Percentiles rank a stretch among this genome's conserved stretches.
Conservation (phyloP, 179 eudicot species). For the Beta lomatogona region DNA sequence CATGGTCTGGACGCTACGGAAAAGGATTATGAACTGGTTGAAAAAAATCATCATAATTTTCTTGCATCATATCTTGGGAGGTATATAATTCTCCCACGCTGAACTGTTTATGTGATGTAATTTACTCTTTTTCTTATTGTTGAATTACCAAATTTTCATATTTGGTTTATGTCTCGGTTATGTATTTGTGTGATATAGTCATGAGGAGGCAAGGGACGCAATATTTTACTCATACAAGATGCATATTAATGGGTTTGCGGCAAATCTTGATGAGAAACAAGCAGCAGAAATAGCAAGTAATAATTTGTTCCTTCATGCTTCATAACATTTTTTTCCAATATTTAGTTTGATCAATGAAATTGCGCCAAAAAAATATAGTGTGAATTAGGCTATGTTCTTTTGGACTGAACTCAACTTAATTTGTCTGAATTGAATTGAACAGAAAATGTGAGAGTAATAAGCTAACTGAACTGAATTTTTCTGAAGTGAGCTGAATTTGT, state of each 20-base stretch:
- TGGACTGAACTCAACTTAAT: no score
- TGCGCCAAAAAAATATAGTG: no score
- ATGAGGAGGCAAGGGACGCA: constrained; percentile 59
- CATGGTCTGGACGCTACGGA: constrained; percentile 42
- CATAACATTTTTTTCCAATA: no score
- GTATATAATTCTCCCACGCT: constrained; percentile 17
- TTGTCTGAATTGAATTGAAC: no score
- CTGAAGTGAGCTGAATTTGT: no score
- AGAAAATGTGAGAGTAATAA: no score
- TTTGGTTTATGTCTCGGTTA: neutral
- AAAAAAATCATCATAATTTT: constrained; percentile 44
- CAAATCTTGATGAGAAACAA: constrained; percentile 65
- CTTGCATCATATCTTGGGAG: constrained; percentile 63
- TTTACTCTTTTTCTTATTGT: neutral
- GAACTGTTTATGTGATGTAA: no score
- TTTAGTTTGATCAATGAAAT: no score
- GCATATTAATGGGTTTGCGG: constrained; percentile 88
- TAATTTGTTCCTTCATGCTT: neutral
- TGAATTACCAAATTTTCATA: neutral
- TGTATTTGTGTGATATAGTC: constrained; percentile 6
- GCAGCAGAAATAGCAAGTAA: constrained; percentile 69
- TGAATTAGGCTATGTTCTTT: no score
- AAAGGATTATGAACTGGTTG: constrained; percentile 33
- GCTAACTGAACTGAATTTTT: no score
- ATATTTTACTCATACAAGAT: constrained; percentile 73